Conservation (phyloP, 768 basidiomycete genomes). For the Rubroboletus pulcherrimus region DNA sequence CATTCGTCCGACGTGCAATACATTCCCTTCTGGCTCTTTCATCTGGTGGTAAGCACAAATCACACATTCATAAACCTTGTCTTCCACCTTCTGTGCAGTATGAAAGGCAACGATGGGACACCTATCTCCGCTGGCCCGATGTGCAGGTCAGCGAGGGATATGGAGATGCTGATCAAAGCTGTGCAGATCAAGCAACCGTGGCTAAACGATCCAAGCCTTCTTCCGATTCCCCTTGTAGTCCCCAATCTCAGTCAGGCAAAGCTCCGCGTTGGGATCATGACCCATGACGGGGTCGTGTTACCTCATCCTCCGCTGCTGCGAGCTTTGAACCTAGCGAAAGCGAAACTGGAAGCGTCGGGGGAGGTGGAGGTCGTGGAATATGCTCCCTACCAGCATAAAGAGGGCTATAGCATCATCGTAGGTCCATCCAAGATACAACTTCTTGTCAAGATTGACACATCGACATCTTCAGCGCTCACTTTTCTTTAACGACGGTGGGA, state of each 20-base stretch:
- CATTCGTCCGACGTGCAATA: constrained; percentile 36
- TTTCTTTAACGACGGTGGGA: constrained; percentile 39
- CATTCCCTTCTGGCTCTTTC: constrained; percentile 22
- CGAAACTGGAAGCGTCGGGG: constrained; percentile 32
- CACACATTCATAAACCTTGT: background rate
- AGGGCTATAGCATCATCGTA: constrained; percentile 32
- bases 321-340: constrained; percentile 36
- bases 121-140: constrained; percentile 20
- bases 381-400: constrained; percentile 33
- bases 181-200: constrained; percentile 37
- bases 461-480: constrained; percentile 27
- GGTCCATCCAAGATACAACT: background rate
- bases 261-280: constrained; percentile 27
- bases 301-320: constrained; percentile 42
- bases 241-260: constrained; percentile 25
- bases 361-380: constrained; percentile 38
- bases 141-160: constrained; percentile 27
- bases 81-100: constrained; percentile 16
- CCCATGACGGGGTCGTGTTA: constrained; percentile 35
- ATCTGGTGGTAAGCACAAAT: constrained; percentile 22
- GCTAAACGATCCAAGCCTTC: constrained; percentile 35
- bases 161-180: constrained; percentile 18
- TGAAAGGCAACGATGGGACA: constrained; percentile 25
- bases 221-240: constrained; percentile 28
- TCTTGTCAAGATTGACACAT: background rate